Evolutionary conservation across 441 rosid species (phyloP).

Genomic region (Populus trichocarpa): DNA sequence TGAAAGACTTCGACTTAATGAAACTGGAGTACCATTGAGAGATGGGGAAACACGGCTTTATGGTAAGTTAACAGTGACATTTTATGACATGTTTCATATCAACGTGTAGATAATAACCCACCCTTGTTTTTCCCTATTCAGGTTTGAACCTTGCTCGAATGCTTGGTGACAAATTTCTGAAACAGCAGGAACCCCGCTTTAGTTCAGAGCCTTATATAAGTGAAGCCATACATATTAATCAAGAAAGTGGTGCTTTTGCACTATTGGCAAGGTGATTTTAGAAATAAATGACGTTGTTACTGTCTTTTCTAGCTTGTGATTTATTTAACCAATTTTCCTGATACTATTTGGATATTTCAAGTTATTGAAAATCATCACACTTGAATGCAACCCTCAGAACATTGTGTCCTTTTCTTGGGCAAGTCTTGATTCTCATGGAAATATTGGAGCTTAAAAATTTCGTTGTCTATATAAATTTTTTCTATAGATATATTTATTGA

Average conservation of each 20-base stretch:
- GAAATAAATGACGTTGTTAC: slow-evolving; percentile 14
- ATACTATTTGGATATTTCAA: background rate
- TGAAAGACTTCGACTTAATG: slow-evolving; percentile 67
- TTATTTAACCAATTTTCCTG: background rate
- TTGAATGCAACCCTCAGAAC: slow-evolving; percentile 40
- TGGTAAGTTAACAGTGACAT: slow-evolving; percentile 36
- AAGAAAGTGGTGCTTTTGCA: slow-evolving; percentile 55
- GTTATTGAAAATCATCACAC: background rate
- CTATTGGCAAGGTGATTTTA: slow-evolving; percentile 69
- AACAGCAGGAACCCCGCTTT: slow-evolving; percentile 84
- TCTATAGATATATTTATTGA: background rate
- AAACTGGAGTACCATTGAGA: slow-evolving; percentile 70
- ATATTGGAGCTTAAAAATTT: slow-evolving; percentile 4
- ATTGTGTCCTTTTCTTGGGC: slow-evolving; percentile 78
- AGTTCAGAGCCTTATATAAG: slow-evolving; percentile 88
- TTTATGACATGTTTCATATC: slow-evolving; percentile 5
- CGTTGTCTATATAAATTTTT: background rate
- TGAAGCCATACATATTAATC: slow-evolving; percentile 57
- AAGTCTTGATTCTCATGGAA: slow-evolving; percentile 39
- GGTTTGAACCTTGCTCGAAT: slow-evolving; percentile 93
- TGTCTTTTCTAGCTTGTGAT: background rate
- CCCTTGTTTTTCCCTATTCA: slow-evolving; percentile 23
- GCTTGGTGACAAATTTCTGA: slow-evolving; percentile 97
- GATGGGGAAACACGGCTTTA: slow-evolving; percentile 79
- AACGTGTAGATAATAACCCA: background rate